A percentile compares a stretch with the other conserved stretches of the same genome.
Evolutionary conservation across 306 rosid genomes (phyloP).

Genomic region (Fragaria vesca): DNA sequence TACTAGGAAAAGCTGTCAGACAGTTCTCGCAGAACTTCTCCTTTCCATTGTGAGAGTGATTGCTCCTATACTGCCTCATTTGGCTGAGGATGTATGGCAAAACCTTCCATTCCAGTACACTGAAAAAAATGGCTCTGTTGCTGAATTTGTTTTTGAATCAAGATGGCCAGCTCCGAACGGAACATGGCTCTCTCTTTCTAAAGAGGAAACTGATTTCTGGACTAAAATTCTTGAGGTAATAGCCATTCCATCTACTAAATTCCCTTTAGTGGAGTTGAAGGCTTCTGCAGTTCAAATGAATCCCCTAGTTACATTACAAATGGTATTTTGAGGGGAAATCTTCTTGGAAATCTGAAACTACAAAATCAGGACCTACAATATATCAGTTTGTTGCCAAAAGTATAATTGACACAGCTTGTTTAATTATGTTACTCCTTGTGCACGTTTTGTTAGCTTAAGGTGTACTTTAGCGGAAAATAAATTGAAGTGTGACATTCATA

Average conservation of each 20-base stretch:
- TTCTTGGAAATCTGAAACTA: neutral
- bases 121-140: conserved; percentile 62
- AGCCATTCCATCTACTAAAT: conserved; percentile 3
- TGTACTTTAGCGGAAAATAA: neutral
- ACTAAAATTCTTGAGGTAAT: conserved; percentile 81
- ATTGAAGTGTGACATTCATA: neutral
- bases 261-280: neutral
- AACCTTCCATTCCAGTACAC: conserved; percentile 79
- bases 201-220: conserved; percentile 76
- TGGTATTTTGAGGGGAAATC: neutral
- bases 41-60: conserved; percentile 70
- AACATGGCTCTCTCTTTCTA: conserved; percentile 67
- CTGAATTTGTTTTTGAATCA: conserved; percentile 85
- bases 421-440: neutral
- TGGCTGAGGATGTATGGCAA: conserved; percentile 99
- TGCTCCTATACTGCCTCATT: conserved; percentile 97
- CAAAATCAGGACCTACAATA: neutral
- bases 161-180: conserved; percentile 82
- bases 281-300: neutral
- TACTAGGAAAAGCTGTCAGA: conserved; percentile 94
- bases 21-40: conserved; percentile 86
- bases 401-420: neutral
- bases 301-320: neutral
- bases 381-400: neutral
- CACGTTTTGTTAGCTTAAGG: neutral